These are phyloP conservation scores for Diutina neorugosa DNA, from an alignment of 1,139 yeast species.

Conservation along the genomic window DNA sequence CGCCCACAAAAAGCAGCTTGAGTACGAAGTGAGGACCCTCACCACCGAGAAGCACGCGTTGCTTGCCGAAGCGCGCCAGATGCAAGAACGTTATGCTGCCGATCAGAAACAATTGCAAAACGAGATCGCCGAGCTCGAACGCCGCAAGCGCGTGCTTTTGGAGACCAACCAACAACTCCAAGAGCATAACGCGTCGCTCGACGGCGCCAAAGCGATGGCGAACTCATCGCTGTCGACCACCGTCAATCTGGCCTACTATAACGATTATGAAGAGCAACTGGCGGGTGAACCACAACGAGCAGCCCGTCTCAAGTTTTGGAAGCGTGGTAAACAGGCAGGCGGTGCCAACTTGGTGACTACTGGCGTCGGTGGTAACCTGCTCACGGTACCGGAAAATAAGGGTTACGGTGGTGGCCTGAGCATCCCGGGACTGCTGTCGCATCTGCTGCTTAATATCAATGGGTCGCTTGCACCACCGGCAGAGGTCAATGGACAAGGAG, in stretches of 20 bases:
- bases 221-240: neutral
- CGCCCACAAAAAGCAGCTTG: slow-evolving; percentile 10
- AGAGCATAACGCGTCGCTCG: neutral
- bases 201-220: neutral
- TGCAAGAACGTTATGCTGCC: slow-evolving; percentile 15
- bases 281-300: neutral
- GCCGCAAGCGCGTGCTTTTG: slow-evolving; percentile 14
- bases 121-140: slow-evolving; percentile 20
- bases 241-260: neutral
- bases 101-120: slow-evolving; percentile 19
- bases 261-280: neutral
- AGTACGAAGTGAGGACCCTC: slow-evolving; percentile 31
- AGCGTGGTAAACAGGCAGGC: neutral
- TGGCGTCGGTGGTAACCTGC: slow-evolving; percentile 1
- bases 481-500: neutral
- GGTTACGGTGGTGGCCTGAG: neutral
- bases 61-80: slow-evolving; percentile 18
- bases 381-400: neutral
- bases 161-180: slow-evolving; percentile 7
- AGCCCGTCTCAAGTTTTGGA: slow-evolving; percentile 2
- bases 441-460: neutral
- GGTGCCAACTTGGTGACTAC: slow-evolving; percentile 5
- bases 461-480: neutral
- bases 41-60: slow-evolving; percentile 17
- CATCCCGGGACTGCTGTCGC: neutral